Percentiles rank a stretch among this genome's conserved stretches.
phyloP scores from a whole-genome alignment of 805 yeast genomes.

The Ogataea zsoltii region DNA sequence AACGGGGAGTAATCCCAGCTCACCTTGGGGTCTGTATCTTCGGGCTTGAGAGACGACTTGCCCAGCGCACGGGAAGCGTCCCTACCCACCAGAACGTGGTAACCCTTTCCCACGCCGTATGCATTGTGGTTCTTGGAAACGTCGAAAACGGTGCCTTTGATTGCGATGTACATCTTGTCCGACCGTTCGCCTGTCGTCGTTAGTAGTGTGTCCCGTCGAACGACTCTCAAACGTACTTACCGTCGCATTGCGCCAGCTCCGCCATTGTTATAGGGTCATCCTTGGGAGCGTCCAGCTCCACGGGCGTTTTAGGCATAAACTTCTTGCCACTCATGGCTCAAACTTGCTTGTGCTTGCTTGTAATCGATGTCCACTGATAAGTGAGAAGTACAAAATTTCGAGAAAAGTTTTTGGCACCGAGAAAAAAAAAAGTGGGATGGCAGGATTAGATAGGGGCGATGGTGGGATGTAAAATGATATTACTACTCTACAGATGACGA shows the following conservation, averaged over 20 bases:
- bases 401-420: not conserved
- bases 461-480: too few relatives aligned
- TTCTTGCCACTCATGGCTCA: constrained; percentile 25
- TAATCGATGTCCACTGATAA: too few relatives aligned
- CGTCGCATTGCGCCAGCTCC: constrained; percentile 44
- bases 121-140: constrained; percentile 65
- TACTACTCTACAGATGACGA: too few relatives aligned
- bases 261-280: constrained; percentile 42
- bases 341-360: too few relatives aligned
- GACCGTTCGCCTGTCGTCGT: constrained; percentile 37
- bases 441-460: too few relatives aligned
- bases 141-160: constrained; percentile 77
- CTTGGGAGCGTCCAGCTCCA: constrained; percentile 52
- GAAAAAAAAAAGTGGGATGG: not conserved
- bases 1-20: constrained; percentile 55
- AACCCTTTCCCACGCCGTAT: constrained; percentile 78
- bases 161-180: constrained; percentile 64
- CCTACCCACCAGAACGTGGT: constrained; percentile 70
- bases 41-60: constrained; percentile 57
- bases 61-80: constrained; percentile 81
- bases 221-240: constrained; percentile 16
- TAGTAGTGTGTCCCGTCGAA: constrained; percentile 10
- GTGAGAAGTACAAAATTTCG: constrained; percentile 1
- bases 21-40: constrained; percentile 43
- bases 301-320: constrained; percentile 57